Evolutionary conservation across 2,329 filamentous ascomycete species (phyloP).

Genomic region (Sclerotinia borealis): DNA sequence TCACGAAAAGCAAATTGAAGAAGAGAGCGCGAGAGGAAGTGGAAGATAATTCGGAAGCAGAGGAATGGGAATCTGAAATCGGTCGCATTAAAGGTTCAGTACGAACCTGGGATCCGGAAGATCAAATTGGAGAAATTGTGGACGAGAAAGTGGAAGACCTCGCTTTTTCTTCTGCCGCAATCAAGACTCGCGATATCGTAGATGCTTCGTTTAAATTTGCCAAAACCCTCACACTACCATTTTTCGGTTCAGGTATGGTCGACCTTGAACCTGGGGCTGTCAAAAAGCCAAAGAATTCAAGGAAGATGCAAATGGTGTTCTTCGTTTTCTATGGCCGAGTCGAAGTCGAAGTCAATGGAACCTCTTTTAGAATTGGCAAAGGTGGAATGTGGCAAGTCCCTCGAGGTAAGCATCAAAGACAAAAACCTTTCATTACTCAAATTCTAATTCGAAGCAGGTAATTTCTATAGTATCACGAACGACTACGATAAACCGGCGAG

Average conservation of each 20-base stretch:
- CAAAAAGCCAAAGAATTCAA: constrained; percentile 86
- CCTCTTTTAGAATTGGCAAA: constrained; percentile 73
- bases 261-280: constrained; percentile 77
- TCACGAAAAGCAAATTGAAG: constrained; percentile 24
- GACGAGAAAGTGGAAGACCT: constrained; percentile 52
- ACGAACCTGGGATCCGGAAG: constrained; percentile 57
- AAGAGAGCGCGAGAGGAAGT: constrained; percentile 21
- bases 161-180: constrained; percentile 42
- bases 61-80: constrained; percentile 66
- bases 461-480: constrained; percentile 88
- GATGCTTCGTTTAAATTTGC: constrained; percentile 77
- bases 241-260: constrained; percentile 85
- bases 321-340: constrained; percentile 83
- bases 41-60: constrained; percentile 50
- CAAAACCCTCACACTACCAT: constrained; percentile 77
- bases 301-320: constrained; percentile 96
- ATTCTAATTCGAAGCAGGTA: constrained; percentile 53
- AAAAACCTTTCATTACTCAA: background rate
- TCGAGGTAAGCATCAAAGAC: constrained; percentile 60
- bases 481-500: constrained; percentile 64
- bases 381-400: constrained; percentile 94
- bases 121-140: constrained; percentile 47
- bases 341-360: constrained; percentile 69
- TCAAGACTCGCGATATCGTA: constrained; percentile 52
- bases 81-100: constrained; percentile 60